Evolutionary conservation across 2,329 filamentous ascomycete genomes (phyloP).

Genomic region (Scleromitrula shiraiana): DNA sequence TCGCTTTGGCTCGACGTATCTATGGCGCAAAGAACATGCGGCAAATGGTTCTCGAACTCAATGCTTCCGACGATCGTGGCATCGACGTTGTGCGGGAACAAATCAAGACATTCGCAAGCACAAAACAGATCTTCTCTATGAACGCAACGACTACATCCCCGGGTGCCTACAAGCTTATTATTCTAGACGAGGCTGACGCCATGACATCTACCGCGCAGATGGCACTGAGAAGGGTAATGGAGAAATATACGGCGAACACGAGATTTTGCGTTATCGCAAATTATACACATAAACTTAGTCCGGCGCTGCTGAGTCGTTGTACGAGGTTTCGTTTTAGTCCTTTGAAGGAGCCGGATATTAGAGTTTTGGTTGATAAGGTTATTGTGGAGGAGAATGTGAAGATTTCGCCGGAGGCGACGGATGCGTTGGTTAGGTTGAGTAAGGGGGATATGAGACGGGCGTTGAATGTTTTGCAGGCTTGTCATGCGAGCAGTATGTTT

Average conservation of each 20-base stretch:
- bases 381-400: conserved; percentile 79
- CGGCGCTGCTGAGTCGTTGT: conserved; percentile 84
- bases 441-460: conserved; percentile 95
- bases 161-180: conserved; percentile 87
- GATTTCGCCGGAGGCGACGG: conserved; percentile 72
- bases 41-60: conserved; percentile 97
- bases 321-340: conserved; percentile 94
- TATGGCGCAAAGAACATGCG: conserved; percentile 89
- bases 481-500: conserved; percentile 76
- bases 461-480: conserved; percentile 91
- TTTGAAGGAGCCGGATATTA: conserved; percentile 80
- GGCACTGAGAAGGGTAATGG: conserved; percentile 95
- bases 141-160: conserved; percentile 46
- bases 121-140: conserved; percentile 85
- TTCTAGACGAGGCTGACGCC: conserved; percentile 96
- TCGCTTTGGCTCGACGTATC: conserved; percentile 86
- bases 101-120: conserved; percentile 98
- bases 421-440: conserved; percentile 77
- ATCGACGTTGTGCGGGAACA: conserved; percentile 98
- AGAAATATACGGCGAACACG: conserved; percentile 97
- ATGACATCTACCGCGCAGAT: conserved; percentile 99
- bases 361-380: conserved; percentile 78
- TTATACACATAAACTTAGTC: conserved; percentile 95
- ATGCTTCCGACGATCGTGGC: conserved; percentile 92
- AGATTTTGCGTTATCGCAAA: conserved; percentile 98